phyloP scores from a whole-genome alignment of 2,329 filamentous ascomycete genomes.

The Paecilomyces sp. region DNA sequence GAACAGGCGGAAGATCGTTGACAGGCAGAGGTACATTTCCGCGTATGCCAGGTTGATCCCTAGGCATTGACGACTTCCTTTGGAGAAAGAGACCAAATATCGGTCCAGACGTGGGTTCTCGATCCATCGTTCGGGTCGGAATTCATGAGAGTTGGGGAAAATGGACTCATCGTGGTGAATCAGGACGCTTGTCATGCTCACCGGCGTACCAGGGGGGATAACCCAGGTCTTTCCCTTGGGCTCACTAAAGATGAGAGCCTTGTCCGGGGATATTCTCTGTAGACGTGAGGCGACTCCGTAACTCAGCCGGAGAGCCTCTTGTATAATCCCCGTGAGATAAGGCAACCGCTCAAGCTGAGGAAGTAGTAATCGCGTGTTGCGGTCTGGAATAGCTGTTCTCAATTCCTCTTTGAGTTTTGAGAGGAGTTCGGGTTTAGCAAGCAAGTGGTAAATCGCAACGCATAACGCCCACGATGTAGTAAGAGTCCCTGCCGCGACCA shows the following conservation, averaged over 20 bases:
- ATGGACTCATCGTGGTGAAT: conserved; percentile 20
- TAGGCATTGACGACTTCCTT: conserved; percentile 35
- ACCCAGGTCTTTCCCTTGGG: not conserved
- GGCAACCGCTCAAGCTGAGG: conserved; percentile 31
- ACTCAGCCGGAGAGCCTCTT: conserved; percentile 31
- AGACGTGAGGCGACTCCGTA: conserved; percentile 2
- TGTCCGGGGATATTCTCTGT: not conserved
- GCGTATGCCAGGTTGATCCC: conserved; percentile 16
- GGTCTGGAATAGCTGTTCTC: conserved; percentile 26
- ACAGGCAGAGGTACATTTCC: not conserved
- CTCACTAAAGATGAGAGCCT: not conserved
- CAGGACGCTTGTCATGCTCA: conserved; percentile 17
- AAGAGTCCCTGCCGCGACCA: conserved; percentile 3
- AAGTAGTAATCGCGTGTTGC: conserved; percentile 20
- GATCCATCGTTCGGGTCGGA: conserved; percentile 37
- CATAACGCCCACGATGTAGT: conserved; percentile 5
- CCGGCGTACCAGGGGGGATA: conserved; percentile 17
- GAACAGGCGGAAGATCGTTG: not conserved
- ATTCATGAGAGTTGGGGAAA: conserved; percentile 28
- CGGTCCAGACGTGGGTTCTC: conserved; percentile 16
- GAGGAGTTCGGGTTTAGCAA: conserved; percentile 25
- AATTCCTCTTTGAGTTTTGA: conserved; percentile 34
- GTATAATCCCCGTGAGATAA: conserved; percentile 29
- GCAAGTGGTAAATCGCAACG: conserved; percentile 35
- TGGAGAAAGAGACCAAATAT: conserved; percentile 38